phyloP scores from a whole-genome alignment of 2,329 filamentous ascomycete species.

The Epichloe gansuensis region DNA sequence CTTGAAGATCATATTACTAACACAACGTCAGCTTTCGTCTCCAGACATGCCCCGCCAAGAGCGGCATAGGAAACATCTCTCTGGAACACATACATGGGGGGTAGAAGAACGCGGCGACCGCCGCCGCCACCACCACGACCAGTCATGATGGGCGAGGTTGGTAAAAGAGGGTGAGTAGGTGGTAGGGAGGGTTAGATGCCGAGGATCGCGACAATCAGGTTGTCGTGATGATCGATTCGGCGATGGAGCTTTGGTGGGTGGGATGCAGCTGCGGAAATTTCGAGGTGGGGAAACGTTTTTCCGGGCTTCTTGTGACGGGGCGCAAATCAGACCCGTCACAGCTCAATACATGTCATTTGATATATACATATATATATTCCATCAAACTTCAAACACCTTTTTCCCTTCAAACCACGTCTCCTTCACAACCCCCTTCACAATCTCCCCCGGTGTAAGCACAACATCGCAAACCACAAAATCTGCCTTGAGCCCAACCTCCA shows the following conservation, averaged over 20 bases:
- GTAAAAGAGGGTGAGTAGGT: not conserved
- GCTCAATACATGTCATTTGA: not conserved
- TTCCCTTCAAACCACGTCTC: constrained; percentile 43
- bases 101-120: constrained; percentile 46
- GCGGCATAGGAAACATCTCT: not conserved
- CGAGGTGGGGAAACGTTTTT: constrained; percentile 6
- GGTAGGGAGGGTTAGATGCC: not conserved
- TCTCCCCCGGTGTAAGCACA: constrained; percentile 32
- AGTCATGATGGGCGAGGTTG: constrained; percentile 31
- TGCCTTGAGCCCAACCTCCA: constrained; percentile 39
- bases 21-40: constrained; percentile 13
- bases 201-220: not conserved
- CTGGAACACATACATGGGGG: constrained; percentile 33
- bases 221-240: constrained; percentile 1
- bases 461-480: constrained; percentile 43
- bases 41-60: not conserved
- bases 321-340: not conserved
- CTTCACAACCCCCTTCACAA: constrained; percentile 31
- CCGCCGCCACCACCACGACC: constrained; percentile 47
- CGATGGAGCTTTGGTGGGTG: constrained; percentile 1
- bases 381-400: constrained; percentile 20
- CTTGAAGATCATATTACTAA: constrained; percentile 48
- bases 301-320: not conserved
- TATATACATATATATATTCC: too few species aligned
- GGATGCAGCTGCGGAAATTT: constrained; percentile 2